phyloP scores from a whole-genome alignment of 306 rosid species.

The Inga oerstediana region DNA sequence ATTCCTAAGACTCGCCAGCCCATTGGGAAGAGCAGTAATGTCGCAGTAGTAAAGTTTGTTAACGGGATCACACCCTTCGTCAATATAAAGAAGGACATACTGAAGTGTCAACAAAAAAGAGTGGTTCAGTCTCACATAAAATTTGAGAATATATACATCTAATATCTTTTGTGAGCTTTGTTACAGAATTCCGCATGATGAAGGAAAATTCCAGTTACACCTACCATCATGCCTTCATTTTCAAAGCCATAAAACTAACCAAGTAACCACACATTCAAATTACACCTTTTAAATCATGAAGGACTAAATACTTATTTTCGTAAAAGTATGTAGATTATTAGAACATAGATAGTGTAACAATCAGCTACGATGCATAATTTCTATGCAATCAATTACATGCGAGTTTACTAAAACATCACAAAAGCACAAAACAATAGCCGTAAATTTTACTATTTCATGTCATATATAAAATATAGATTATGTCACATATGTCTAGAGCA shows the following conservation, averaged over 20 bases:
- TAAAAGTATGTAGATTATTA: slow-evolving; percentile 3
- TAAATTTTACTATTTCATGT: slow-evolving; percentile 17
- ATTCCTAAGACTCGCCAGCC: slow-evolving; percentile 66
- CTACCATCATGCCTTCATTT: slow-evolving; percentile 9
- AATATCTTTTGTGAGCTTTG: slow-evolving; percentile 2
- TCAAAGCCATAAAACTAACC: slow-evolving; percentile 24
- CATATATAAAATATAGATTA: slow-evolving; percentile 20
- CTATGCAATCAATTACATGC: background rate
- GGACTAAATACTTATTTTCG: background rate
- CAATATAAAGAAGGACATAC: slow-evolving; percentile 64
- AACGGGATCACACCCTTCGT: slow-evolving; percentile 88
- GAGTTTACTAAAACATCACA: slow-evolving; percentile 3
- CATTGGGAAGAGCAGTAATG: slow-evolving; percentile 70
- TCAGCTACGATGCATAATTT: background rate
- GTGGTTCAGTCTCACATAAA: slow-evolving; percentile 1
- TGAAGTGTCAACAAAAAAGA: slow-evolving; percentile 45
- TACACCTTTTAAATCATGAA: slow-evolving; percentile 19
- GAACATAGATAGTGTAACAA: slow-evolving; percentile 6
- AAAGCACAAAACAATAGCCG: slow-evolving; percentile 8
- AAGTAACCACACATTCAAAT: background rate
- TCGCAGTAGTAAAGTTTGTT: slow-evolving; percentile 87
- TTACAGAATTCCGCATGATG: slow-evolving; percentile 17
- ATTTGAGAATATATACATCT: slow-evolving; percentile 5
- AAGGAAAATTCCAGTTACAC: slow-evolving; percentile 27
- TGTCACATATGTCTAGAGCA: slow-evolving; percentile 21